Base-by-base conservation (phyloP, 345 rosid genomes). In the Eucalyptus urophylla region DNA sequence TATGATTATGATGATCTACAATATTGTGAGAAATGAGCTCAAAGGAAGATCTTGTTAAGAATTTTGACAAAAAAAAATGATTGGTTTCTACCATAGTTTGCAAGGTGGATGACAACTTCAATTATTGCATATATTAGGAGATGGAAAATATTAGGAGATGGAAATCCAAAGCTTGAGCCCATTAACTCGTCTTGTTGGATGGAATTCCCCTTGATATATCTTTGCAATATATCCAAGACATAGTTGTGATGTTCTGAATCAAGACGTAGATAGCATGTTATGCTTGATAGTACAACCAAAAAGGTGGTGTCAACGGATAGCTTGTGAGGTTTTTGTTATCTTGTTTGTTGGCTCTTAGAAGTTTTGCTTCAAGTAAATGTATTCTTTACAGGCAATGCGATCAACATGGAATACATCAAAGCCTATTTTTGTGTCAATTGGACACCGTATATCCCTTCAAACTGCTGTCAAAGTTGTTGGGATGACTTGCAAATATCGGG, bases 371-470 rank as follows among this genome's bases (percentile, higher is more conserved):
- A 29, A 76, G 47, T 76, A 76, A 76, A 40, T 40, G 25, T 29
- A 56, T 72, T 27, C 86, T 88, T 53, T 37, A 86, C 93, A 96
- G 99, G 99, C 96, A 49, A 91, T 95, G 93, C 92, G 95, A 90
- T 92, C 97, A 89, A 92, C 93, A 67, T 88, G 90, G 83, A 93
- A 91, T 90, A 92, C 97, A 25, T 60, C 92, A 86, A 97, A 93
- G 91, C 99, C 99, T 54, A 93, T 96, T 90, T 97, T 93, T 89
- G 87, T 97, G 88, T 97, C 99, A 44, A 88, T 95, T 87, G 99
- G 99, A 85, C 97, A 97, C 90, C 95, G 95, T 86, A 87, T 97
- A 69, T 96, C 99, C 60, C 97, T 97, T 80, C 95, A 93, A 29
- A 93, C 95, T 89, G 95, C 98, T 22, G 88, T 94, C 90, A 86